A percentile compares a stretch with the other conserved stretches of the same genome.
Evolutionary conservation across 441 rosid genomes (phyloP).

Genomic region (Hura crepitans): DNA sequence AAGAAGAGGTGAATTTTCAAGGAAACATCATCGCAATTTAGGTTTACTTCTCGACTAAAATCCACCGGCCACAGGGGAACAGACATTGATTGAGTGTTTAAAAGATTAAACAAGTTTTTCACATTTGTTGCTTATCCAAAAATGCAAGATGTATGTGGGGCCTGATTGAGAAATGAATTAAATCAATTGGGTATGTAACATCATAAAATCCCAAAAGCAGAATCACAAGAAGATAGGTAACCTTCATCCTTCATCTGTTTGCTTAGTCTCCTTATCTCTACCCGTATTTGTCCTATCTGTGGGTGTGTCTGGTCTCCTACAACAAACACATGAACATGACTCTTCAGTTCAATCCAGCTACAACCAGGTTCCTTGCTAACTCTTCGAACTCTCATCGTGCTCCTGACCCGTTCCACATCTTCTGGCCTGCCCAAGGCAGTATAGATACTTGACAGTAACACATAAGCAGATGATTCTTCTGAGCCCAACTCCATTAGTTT

Average conservation of each 20-base stretch:
- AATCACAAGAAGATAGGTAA: conserved; percentile 21
- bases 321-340: conserved; percentile 56
- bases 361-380: conserved; percentile 78
- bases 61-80: too few species aligned
- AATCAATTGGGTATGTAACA: conserved; percentile 6
- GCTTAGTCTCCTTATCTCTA: conserved; percentile 36
- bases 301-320: conserved; percentile 74
- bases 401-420: conserved; percentile 62
- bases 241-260: conserved; percentile 61
- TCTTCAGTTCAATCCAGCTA: conserved; percentile 75
- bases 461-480: conserved; percentile 72
- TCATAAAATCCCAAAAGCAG: conserved; percentile 11
- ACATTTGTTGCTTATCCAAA: too few species aligned
- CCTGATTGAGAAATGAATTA: conserved; percentile 17
- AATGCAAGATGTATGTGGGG: neutral
- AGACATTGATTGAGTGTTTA: too few species aligned
- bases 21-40: too few species aligned
- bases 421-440: conserved; percentile 47
- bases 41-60: too few species aligned
- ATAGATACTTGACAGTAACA: conserved; percentile 57
- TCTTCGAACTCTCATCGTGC: conserved; percentile 54
- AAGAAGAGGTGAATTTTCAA: too few species aligned
- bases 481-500: conserved; percentile 75
- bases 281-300: conserved; percentile 40
- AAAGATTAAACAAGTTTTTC: too few species aligned